These are phyloP conservation scores for Baeospora myosura DNA, from an alignment of 1,284 basidiomycete genomes.

Conservation along the genomic window DNA sequence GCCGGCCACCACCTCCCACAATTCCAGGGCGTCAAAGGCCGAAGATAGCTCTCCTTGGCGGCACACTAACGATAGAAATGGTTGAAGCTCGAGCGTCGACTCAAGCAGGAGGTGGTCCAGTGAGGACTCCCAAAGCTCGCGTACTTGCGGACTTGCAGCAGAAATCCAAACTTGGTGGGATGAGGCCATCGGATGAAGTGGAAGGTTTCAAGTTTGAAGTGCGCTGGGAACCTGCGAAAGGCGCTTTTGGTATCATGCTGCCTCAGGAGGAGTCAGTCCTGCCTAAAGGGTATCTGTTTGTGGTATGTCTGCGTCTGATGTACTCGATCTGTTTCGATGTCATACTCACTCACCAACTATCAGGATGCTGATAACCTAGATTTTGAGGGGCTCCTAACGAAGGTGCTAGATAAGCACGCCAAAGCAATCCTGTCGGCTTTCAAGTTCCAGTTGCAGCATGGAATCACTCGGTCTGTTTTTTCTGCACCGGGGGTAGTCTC, in stretches of 20 bases:
- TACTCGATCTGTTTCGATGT: neutral
- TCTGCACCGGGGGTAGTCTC: slow-evolving; percentile 49
- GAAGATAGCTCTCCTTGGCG: slow-evolving; percentile 51
- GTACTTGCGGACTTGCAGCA: slow-evolving; percentile 57
- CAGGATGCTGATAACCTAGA: slow-evolving; percentile 65
- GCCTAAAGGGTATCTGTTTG: slow-evolving; percentile 33
- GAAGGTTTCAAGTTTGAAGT: slow-evolving; percentile 57
- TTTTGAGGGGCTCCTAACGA: slow-evolving; percentile 56
- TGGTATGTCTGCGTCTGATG: slow-evolving; percentile 29
- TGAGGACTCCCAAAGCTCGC: slow-evolving; percentile 43
- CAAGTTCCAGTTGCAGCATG: slow-evolving; percentile 44
- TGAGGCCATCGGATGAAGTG: slow-evolving; percentile 60
- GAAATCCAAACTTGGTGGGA: slow-evolving; percentile 45
- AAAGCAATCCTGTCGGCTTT: slow-evolving; percentile 50
- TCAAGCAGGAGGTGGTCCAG: slow-evolving; percentile 30
- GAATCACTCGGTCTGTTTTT: slow-evolving; percentile 48
- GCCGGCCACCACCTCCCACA: slow-evolving; percentile 37
- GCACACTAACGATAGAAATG: slow-evolving; percentile 39
- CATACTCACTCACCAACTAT: neutral
- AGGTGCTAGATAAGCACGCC: slow-evolving; percentile 54
- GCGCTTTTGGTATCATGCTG: slow-evolving; percentile 50
- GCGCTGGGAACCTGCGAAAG: slow-evolving; percentile 59
- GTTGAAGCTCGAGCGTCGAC: slow-evolving; percentile 30
- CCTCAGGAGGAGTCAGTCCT: slow-evolving; percentile 35
- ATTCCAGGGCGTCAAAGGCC: slow-evolving; percentile 31